A percentile compares a stretch with the other conserved stretches of the same genome.
These are phyloP conservation scores for Aspergillus tamarii DNA, from an alignment of 2,329 filamentous ascomycete species.

Conservation along the genomic window DNA sequence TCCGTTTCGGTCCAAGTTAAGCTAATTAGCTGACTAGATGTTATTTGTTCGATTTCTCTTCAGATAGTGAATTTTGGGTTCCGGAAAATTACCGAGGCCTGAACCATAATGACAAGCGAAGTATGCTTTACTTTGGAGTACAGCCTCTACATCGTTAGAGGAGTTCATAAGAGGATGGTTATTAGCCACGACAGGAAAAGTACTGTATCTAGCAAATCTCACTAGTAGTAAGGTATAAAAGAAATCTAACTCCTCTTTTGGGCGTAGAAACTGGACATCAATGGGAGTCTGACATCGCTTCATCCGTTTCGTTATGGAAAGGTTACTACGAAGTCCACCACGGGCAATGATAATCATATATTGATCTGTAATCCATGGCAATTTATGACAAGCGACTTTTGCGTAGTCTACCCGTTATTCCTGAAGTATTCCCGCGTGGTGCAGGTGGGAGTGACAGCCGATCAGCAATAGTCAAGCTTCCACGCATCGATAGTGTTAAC, in stretches of 20 bases:
- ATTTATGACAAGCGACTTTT: not conserved
- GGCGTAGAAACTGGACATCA: not conserved
- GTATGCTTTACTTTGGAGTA: not conserved
- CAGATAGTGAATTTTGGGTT: not conserved
- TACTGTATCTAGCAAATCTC: not conserved
- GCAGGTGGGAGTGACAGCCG: not conserved
- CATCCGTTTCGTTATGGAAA: not conserved
- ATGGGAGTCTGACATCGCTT: not conserved
- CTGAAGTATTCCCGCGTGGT: not conserved
- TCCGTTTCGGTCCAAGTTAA: not conserved
- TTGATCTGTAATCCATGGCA: not conserved
- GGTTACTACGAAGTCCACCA: not conserved
- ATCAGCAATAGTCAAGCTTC: conserved; percentile 9
- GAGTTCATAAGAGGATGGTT: not conserved
- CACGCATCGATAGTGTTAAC: not conserved
- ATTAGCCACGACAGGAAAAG: not conserved
- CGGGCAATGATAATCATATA: not conserved
- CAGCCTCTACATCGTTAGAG: not conserved
- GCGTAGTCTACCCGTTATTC: not conserved
- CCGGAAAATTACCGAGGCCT: not conserved
- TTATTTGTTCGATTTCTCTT: not conserved
- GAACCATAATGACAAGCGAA: not conserved
- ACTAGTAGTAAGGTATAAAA: not conserved
- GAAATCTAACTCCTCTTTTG: not conserved
- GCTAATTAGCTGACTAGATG: not conserved